Evolutionary conservation across 2,329 filamentous ascomycete genomes (phyloP).

Genomic region (Diaporthe vexans): DNA sequence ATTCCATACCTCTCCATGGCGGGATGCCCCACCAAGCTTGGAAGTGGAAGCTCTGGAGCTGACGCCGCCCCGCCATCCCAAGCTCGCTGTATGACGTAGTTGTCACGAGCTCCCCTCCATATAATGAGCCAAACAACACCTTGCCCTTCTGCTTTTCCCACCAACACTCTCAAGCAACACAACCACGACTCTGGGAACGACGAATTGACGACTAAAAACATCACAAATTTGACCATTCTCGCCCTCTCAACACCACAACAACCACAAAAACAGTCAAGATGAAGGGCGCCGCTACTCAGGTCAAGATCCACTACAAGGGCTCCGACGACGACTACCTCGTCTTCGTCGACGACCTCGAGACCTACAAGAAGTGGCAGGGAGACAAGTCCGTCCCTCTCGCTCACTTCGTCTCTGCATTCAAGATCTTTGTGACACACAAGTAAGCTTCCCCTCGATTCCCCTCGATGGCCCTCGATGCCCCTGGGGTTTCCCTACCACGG

Average conservation of each 20-base stretch:
- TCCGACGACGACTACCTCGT: slow-evolving; percentile 69
- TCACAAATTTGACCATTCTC: slow-evolving; percentile 16
- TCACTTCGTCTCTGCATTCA: slow-evolving; percentile 88
- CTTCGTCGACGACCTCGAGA: slow-evolving; percentile 72
- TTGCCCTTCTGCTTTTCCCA: neutral
- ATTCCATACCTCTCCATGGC: slow-evolving; percentile 13
- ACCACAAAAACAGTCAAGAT: slow-evolving; percentile 36
- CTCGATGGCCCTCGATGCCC: neutral
- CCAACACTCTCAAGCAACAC: slow-evolving; percentile 14
- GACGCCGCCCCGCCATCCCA: slow-evolving; percentile 37
- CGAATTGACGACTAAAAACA: slow-evolving; percentile 36
- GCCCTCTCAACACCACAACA: slow-evolving; percentile 31
- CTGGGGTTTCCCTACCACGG: neutral
- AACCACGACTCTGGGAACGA: slow-evolving; percentile 31
- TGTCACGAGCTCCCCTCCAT: slow-evolving; percentile 38
- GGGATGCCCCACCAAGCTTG: slow-evolving; percentile 35
- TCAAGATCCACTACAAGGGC: slow-evolving; percentile 91
- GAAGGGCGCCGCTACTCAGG: slow-evolving; percentile 74
- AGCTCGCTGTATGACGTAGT: slow-evolving; percentile 40
- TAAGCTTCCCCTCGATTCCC: slow-evolving; percentile 62
- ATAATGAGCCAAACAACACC: slow-evolving; percentile 38
- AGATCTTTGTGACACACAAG: slow-evolving; percentile 92
- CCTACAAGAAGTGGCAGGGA: slow-evolving; percentile 83
- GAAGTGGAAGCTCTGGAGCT: slow-evolving; percentile 26
- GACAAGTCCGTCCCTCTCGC: slow-evolving; percentile 81